phyloP scores from a whole-genome alignment of 306 rosid species.

The Leucaena leucocephala region DNA sequence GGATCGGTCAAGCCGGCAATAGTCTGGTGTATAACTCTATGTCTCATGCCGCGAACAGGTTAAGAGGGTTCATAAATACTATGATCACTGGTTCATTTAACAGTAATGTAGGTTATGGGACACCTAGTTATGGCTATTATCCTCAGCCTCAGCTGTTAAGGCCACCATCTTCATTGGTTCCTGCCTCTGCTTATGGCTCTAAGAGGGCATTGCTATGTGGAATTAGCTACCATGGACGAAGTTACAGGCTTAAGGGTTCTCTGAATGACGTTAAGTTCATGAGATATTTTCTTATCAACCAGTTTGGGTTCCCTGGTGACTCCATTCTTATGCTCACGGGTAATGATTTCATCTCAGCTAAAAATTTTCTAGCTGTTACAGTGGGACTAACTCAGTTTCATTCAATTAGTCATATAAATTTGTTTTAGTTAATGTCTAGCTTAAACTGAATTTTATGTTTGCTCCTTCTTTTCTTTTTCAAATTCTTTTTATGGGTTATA shows the following conservation, averaged over 20 bases:
- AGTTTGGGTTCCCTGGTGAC: constrained; percentile 49
- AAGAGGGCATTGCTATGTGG: constrained; percentile 59
- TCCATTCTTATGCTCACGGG: constrained; percentile 68
- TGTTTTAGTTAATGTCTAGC: background rate
- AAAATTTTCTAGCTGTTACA: background rate
- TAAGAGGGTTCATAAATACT: constrained; percentile 40
- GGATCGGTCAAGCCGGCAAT: constrained; percentile 1
- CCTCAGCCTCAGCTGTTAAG: constrained; percentile 32
- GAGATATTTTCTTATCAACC: constrained; percentile 53
- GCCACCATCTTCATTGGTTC: constrained; percentile 20
- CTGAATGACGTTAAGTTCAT: constrained; percentile 54
- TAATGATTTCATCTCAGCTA: background rate
- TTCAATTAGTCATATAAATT: background rate
- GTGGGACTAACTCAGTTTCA: background rate
- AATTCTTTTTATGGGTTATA: background rate
- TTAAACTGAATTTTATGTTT: background rate
- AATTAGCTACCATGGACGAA: constrained; percentile 47
- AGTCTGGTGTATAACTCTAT: constrained; percentile 38
- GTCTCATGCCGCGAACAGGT: constrained; percentile 33
- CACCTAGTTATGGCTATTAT: background rate
- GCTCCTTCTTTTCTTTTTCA: background rate
- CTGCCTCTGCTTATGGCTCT: constrained; percentile 39
- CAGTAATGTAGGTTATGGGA: constrained; percentile 32
- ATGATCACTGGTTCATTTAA: constrained; percentile 30
- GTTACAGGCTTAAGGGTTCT: constrained; percentile 49